Evolutionary conservation across 2,329 filamentous ascomycete species (phyloP).

Genomic region (Teratosphaeriaceae sp.): DNA sequence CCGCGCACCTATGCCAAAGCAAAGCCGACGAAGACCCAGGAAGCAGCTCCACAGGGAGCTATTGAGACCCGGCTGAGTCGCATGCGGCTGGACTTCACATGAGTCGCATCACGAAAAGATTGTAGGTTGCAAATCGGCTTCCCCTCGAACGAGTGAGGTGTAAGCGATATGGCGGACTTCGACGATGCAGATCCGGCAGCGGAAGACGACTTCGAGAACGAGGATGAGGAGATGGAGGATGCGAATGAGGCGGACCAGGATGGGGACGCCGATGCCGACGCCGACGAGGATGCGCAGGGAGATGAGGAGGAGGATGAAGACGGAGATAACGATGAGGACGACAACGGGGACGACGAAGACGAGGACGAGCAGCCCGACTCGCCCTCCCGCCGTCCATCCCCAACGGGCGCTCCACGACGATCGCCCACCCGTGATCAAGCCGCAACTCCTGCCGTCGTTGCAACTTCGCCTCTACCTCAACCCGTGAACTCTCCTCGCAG

Average conservation of each 20-base stretch:
- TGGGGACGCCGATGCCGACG: conserved; percentile 30
- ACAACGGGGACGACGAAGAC: conserved; percentile 30
- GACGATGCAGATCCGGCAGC: conserved; percentile 35
- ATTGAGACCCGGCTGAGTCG: conserved; percentile 7
- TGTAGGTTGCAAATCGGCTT: too few species aligned
- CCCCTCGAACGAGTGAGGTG: background rate
- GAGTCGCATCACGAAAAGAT: background rate
- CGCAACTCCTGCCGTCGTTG: conserved; percentile 40
- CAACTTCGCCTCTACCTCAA: conserved; percentile 42
- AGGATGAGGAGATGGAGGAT: conserved; percentile 39
- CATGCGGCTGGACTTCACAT: background rate
- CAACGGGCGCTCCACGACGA: conserved; percentile 12
- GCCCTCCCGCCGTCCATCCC: conserved; percentile 32
- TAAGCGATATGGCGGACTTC: conserved; percentile 34
- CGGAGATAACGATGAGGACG: conserved; percentile 33
- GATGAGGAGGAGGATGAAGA: conserved; percentile 35
- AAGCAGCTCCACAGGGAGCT: conserved; percentile 5
- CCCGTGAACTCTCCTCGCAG: conserved; percentile 26
- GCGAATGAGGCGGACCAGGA: conserved; percentile 34
- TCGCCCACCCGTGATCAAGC: conserved; percentile 6
- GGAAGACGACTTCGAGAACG: conserved; percentile 39
- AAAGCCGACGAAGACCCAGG: background rate
- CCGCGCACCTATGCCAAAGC: conserved; percentile 7
- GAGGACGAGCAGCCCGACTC: conserved; percentile 41
- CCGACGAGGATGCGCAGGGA: conserved; percentile 29